phyloP scores from a whole-genome alignment of 2,329 filamentous ascomycete genomes.

The Pleurostoma richardsiae region DNA sequence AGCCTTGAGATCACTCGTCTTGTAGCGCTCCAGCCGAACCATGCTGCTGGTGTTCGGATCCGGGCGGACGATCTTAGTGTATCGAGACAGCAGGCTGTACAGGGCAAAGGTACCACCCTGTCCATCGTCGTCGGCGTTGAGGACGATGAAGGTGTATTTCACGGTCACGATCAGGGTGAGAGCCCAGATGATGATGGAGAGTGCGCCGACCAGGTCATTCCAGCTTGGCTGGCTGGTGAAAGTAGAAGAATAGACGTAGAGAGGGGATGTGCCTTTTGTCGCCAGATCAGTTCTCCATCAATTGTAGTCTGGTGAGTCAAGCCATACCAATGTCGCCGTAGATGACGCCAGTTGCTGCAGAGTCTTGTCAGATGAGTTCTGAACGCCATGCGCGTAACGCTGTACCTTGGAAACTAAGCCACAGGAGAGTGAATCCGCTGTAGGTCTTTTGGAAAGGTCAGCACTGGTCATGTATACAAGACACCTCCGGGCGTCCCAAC shows the following conservation, averaged over 20 bases:
- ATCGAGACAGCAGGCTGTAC: conserved; percentile 59
- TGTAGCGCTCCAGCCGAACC: conserved; percentile 54
- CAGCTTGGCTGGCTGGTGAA: conserved; percentile 51
- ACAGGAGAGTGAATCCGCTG: conserved; percentile 13
- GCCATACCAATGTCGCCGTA: conserved; percentile 62
- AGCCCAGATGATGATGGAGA: conserved; percentile 67
- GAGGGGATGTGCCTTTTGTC: conserved; percentile 41
- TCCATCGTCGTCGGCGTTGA: conserved; percentile 64
- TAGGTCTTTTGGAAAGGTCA: conserved; percentile 11
- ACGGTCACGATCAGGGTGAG: conserved; percentile 64
- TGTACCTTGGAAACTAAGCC: conserved; percentile 1
- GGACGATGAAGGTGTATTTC: conserved; percentile 63
- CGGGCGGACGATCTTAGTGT: conserved; percentile 53
- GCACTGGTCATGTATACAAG: neutral
- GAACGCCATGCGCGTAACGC: too few species aligned
- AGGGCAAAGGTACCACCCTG: conserved; percentile 67
- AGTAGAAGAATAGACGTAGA: conserved; percentile 67
- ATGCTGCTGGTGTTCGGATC: conserved; percentile 53
- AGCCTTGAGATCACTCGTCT: conserved; percentile 48
- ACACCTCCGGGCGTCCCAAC: neutral
- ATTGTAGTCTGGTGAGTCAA: conserved; percentile 10
- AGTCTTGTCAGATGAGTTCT: conserved; percentile 20
- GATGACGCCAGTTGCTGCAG: conserved; percentile 62
- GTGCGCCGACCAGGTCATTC: conserved; percentile 56
- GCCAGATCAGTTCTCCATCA: neutral